A percentile compares a stretch with the other conserved stretches of the same genome.
phyloP scores from a whole-genome alignment of 148 eudicot genomes.

The Arctostaphylos glauca region DNA sequence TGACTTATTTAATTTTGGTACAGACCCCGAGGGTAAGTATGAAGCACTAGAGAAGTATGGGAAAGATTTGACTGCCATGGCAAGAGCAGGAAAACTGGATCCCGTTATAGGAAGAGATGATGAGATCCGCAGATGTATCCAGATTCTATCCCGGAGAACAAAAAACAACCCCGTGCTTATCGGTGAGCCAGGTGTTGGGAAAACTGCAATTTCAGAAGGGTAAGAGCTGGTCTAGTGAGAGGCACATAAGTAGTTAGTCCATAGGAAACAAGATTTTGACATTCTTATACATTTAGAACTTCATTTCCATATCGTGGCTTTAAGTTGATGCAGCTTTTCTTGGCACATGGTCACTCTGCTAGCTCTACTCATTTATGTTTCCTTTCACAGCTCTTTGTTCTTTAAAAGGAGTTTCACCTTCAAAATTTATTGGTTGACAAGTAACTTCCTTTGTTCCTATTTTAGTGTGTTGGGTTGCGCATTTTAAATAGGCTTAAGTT shows the following conservation, averaged over 20 bases:
- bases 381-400: neutral
- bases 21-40: conserved; percentile 96
- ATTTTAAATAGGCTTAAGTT: neutral
- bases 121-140: conserved; percentile 92
- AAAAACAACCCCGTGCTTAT: conserved; percentile 96
- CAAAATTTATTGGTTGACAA: neutral
- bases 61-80: conserved; percentile 91
- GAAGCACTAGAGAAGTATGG: conserved; percentile 95
- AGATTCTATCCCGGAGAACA: conserved; percentile 91
- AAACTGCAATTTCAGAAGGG: conserved; percentile 99
- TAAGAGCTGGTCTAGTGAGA: conserved; percentile 23
- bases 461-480: neutral
- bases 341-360: neutral
- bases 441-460: neutral
- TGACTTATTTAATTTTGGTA: conserved; percentile 16
- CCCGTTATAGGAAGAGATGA: conserved; percentile 99
- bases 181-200: conserved; percentile 99
- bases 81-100: conserved; percentile 90
- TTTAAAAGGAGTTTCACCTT: neutral
- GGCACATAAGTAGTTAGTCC: neutral
- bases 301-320: neutral
- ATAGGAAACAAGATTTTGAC: neutral
- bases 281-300: neutral
- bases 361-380: neutral
- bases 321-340: conserved; percentile 4